Evolutionary conservation across 176 grass and related monocot genomes (phyloP).

Genomic region (Cenchrus fungigraminus): DNA sequence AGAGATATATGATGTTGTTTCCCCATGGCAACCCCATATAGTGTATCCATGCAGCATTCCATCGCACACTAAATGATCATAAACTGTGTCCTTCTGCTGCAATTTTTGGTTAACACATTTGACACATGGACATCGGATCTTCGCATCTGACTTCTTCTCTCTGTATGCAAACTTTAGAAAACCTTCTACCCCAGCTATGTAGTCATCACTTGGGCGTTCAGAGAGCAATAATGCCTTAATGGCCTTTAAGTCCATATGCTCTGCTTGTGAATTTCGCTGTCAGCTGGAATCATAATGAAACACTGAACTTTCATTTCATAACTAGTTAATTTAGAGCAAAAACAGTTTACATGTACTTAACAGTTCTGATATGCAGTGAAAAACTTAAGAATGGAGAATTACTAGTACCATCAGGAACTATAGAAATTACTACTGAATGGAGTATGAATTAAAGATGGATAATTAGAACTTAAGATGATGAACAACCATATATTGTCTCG

Average conservation of each 20-base stretch:
- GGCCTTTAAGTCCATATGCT: background rate
- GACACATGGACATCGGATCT: background rate
- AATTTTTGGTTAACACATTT: background rate
- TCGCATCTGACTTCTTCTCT: background rate
- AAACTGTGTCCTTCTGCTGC: background rate
- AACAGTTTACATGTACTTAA: no score
- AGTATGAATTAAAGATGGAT: no score
- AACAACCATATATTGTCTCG: no score
- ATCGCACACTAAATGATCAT: background rate
- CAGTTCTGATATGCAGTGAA: no score
- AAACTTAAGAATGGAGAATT: no score
- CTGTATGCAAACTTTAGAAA: background rate
- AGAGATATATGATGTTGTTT: background rate
- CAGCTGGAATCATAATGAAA: no score
- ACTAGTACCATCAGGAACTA: no score
- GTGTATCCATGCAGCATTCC: background rate
- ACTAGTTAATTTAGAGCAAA: no score
- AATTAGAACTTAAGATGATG: no score
- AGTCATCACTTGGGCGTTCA: background rate
- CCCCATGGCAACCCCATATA: conserved; percentile 5
- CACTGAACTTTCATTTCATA: no score
- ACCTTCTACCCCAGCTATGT: background rate
- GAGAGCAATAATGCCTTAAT: background rate
- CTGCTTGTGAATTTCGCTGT: no score
- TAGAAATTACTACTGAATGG: no score